These are phyloP conservation scores for Cladosporium sp. DNA, from an alignment of 2,329 filamentous ascomycete species.

Conservation along the genomic window DNA sequence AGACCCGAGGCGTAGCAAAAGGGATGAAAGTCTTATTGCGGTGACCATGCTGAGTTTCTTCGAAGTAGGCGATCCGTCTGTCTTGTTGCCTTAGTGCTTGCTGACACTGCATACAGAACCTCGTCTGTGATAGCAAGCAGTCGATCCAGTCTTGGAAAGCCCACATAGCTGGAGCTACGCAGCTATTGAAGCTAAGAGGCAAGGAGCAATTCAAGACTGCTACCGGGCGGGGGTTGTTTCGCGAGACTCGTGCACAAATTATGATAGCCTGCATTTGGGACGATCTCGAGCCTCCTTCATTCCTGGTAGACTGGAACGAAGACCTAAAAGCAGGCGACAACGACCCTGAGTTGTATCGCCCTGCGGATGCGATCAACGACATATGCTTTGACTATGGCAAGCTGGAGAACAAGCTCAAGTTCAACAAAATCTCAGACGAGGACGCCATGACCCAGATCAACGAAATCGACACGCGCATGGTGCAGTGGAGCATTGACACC, in stretches of 20 bases:
- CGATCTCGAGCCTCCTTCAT: constrained; percentile 30
- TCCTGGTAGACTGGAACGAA: constrained; percentile 32
- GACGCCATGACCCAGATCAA: constrained; percentile 27
- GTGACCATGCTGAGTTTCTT: constrained; percentile 40
- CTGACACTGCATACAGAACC: constrained; percentile 22
- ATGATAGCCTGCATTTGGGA: constrained; percentile 35
- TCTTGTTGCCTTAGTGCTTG: background rate
- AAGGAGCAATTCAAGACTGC: constrained; percentile 31
- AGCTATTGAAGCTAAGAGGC: constrained; percentile 37
- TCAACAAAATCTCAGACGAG: constrained; percentile 22
- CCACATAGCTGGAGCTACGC: constrained; percentile 39
- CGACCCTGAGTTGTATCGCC: constrained; percentile 20
- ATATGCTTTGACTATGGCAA: constrained; percentile 31
- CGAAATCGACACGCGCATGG: constrained; percentile 31
- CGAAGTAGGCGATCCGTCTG: constrained; percentile 31
- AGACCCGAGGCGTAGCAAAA: constrained; percentile 32
- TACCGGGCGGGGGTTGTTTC: constrained; percentile 31
- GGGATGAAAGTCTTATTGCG: constrained; percentile 38
- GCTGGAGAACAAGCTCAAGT: constrained; percentile 26
- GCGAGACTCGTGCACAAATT: constrained; percentile 32
- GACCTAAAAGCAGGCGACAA: constrained; percentile 25
- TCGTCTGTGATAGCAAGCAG: constrained; percentile 34
- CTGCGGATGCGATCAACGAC: constrained; percentile 28
- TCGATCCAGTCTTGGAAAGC: constrained; percentile 41
- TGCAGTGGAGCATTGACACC: constrained; percentile 31